Evolutionary conservation across 2,329 filamentous ascomycete genomes (phyloP), one percentile per base, ranked within the genome.

Genomic region (Trichoderma polysporum): DNA sequence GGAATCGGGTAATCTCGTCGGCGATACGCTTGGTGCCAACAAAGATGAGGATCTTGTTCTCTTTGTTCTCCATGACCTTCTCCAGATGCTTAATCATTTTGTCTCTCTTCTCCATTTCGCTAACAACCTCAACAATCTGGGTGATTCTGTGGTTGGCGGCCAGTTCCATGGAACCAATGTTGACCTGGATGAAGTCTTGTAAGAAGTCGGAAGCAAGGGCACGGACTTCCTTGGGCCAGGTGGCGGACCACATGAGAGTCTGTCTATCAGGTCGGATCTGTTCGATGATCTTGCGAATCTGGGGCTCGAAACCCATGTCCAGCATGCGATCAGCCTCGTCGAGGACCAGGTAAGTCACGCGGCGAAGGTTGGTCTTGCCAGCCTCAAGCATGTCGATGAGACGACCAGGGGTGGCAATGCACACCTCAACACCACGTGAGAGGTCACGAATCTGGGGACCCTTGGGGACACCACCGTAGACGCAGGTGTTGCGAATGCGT

Each of bases 281-380:
- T 70, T 91, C 87, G 73, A 99, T 94, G 72, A 99, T 98, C 85
- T 98, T 98, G 84, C 95, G 93, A 76, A 99, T 98, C 81, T 98
- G 95, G 72, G 95, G 95, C 84, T 99, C 95, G 83, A 99, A 98
- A 88, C 95, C 95, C 95, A 99, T 99, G 84, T 99, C 95, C 79
- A 99, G 86, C 95, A 99, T 99, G 77, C 95, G 94, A 83, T 99
- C 95, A 79, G 95, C 95, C 85, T 99, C 95, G 76, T 99, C 95
- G 71, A 99, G 93, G 73, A 98, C 95, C 67, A 99, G 86, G 83
- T 99, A 99, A 66, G 95, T 99, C 70, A 98, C 94, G 79, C 95
- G 93, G 72, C 94, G 94, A 70, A 99, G 88, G 84, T 99, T 98
- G 75, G 95, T 99, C 86, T 96, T 97, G 80, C 94, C 94, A 73